Evolutionary conservation across 805 yeast species (phyloP), one percentile per base, ranked within the genome.

Genomic region (Maudiozyma bulderi): DNA sequence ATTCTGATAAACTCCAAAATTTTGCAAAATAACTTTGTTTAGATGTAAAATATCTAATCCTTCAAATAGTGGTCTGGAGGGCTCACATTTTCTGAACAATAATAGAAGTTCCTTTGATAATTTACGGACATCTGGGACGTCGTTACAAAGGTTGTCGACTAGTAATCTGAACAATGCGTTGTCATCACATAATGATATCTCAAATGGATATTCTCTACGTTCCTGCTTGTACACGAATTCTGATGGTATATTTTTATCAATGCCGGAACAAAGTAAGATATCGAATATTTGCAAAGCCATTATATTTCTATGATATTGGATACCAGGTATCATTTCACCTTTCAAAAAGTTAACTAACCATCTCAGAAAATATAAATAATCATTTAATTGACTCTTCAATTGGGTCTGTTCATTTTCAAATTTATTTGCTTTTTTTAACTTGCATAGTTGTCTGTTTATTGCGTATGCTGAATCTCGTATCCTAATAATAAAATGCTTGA

Each of bases 111-210:
- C 52, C 1, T 74, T 73, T 1, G 87, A 69, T 8, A 59, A 49
- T 5, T 72, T 70, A 51, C 98, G 74, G 15, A 90, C 74, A 60
- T 89, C 96, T 49, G 85, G 88, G 64, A 80, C 89, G 52, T 84
- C 82, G 60, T 84, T 83, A 32, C 80, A 69, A 7, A 86, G 68
- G 48, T 79, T 79, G 54, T 83, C 85, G 15, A 84, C 62, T 46
- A 89, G 65, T 8, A 78, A 57, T 45, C 81, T 67, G 0, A 76
- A 58, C 31, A 77, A 54, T 1, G 65, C 60, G 1, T 55, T 54
- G 15, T 67, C 61, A 15, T 64, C 58, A 53, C 72, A 77, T 0
- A 84, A 54, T 0, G 66, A 57, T 1, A 82, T 54, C 26, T 69
- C 53, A 57, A 75, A 80, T 7, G 82, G 80, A 57, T 72, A 77